Conservation (phyloP, 495 filamentous ascomycete species). For the Monascus purpureus region DNA sequence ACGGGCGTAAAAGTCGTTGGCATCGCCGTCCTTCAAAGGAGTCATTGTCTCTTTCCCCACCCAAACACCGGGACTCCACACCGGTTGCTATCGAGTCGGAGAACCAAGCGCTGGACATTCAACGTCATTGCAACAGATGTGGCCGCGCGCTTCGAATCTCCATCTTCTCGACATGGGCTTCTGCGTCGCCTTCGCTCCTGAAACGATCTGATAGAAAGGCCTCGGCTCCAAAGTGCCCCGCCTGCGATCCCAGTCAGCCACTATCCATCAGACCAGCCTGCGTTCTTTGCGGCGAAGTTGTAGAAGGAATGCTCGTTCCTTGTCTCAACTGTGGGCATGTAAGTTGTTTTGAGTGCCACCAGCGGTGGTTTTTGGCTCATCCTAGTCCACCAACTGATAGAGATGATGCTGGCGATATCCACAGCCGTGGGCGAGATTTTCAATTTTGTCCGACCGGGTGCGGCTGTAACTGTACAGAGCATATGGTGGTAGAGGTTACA, state of each 20-base stretch:
- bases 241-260: slow-evolving; percentile 27
- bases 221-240: slow-evolving; percentile 13
- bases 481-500: slow-evolving; percentile 18
- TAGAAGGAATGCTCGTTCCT: slow-evolving; percentile 35
- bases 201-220: slow-evolving; percentile 8
- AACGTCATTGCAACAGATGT: slow-evolving; percentile 31
- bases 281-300: slow-evolving; percentile 31
- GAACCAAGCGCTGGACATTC: slow-evolving; percentile 23
- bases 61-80: slow-evolving; percentile 4
- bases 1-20: slow-evolving; percentile 9
- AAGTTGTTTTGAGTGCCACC: slow-evolving; percentile 34
- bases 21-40: slow-evolving; percentile 11
- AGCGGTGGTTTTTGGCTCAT: slow-evolving; percentile 20
- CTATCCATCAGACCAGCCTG: slow-evolving; percentile 27
- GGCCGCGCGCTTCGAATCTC: slow-evolving; percentile 25
- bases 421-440: slow-evolving; percentile 6
- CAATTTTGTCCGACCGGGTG: slow-evolving; percentile 33
- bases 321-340: slow-evolving; percentile 40
- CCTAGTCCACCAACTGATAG: slow-evolving; percentile 2
- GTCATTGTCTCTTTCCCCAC: slow-evolving; percentile 10
- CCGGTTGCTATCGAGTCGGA: slow-evolving; percentile 1
- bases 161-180: slow-evolving; percentile 19
- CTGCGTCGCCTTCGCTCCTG: slow-evolving; percentile 11
- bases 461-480: slow-evolving; percentile 35
- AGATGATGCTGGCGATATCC: slow-evolving; percentile 1